Base-by-base conservation (phyloP, 345 rosid genomes). In the Eucalyptus polybractea region DNA sequence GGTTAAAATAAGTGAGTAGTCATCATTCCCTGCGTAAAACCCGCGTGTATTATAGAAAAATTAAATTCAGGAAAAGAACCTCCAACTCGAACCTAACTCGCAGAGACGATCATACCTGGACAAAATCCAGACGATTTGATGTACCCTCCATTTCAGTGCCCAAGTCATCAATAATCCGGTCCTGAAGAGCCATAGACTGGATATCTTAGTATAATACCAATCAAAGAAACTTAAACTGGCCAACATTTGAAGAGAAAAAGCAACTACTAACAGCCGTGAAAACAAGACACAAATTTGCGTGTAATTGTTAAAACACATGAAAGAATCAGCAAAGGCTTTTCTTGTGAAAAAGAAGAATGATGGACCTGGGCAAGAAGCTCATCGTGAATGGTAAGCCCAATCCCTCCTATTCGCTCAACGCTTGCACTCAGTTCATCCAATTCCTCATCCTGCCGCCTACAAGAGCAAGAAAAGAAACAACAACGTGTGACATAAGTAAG, bases 341-440 rank as follows among this genome's bases (percentile, higher is more conserved):
- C 83, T 76, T 76, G 83, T 10, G 27, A 76, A 76, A 3, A 2
- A 76, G 47, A 76, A 76, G 45, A 37, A 76, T 76, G 27, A 76
- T 37, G 47, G 65, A 97, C 99, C 95, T 97, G 99, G 80, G 97
- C 94, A 90, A 92, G 91, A 62, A 98, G 99, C 89, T 98, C 99
- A n/a, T 98, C 99, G 21, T 95, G 99, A 92, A 98, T 98, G 81
- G 99, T 98, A 85, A 97, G 97, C 86, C 99, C 99, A 89, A 98
- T 98, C 86, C 97, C 97, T 60, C 99, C 99, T 86, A 97, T 95
- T 90, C 99, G 94, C 94, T 95, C 93, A 90, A 98, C 99, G 86
- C 99, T 98, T 44, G 93, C 94, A 92, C 99, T 98, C 24, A 98
- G 97, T 91, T 96, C 98, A 90, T 98, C 99, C 94, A 98, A 92